phyloP scores from a whole-genome alignment of 1,139 yeast species.

The Geotrichum europaeum region DNA sequence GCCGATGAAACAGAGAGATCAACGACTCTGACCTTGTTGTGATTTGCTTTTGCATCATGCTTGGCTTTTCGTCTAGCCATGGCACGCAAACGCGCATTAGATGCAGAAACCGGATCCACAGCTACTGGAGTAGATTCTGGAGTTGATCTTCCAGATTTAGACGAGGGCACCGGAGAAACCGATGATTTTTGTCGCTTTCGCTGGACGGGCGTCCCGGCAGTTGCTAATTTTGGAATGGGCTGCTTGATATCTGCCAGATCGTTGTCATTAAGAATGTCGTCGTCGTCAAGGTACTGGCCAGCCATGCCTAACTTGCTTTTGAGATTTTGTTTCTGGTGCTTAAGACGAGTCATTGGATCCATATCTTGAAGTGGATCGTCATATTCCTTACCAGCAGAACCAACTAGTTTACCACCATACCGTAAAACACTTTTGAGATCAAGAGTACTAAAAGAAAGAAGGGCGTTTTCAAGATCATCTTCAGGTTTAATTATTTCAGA shows the following conservation, averaged over 20 bases:
- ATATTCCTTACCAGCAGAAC: conserved; percentile 54
- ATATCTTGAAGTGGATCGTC: conserved; percentile 35
- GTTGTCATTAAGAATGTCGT: conserved; percentile 31
- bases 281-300: conserved; percentile 40
- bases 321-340: conserved; percentile 37
- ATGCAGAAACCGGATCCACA: conserved; percentile 26
- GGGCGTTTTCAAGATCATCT: conserved; percentile 32
- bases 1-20: conserved; percentile 77
- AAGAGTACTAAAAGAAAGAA: conserved; percentile 58
- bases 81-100: conserved; percentile 81
- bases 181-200: conserved; percentile 18
- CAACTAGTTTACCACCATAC: conserved; percentile 65
- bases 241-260: conserved; percentile 27
- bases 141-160: conserved; percentile 25
- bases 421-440: conserved; percentile 58
- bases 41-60: conserved; percentile 60
- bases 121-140: conserved; percentile 19
- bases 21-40: conserved; percentile 51
- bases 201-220: conserved; percentile 20
- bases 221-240: conserved; percentile 20
- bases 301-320: conserved; percentile 41
- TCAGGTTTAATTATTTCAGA: conserved; percentile 17
- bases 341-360: conserved; percentile 38
- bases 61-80: conserved; percentile 92
- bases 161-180: conserved; percentile 19